Base-by-base conservation (phyloP, 768 basidiomycete species). In the Daedalea quercina region DNA sequence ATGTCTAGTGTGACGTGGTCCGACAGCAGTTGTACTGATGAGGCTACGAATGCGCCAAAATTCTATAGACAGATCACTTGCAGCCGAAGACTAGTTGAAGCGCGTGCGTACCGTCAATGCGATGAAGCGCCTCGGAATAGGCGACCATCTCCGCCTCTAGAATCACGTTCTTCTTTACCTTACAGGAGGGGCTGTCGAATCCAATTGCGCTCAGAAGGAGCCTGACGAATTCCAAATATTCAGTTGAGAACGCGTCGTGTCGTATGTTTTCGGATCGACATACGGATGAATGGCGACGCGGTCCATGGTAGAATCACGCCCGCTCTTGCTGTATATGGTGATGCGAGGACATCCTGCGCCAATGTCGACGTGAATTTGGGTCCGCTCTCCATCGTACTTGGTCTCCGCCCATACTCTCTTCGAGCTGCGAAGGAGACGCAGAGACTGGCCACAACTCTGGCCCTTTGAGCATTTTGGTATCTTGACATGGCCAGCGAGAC, bases 361-460 rank as follows among this genome's bases (percentile, higher is more conserved):
- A 1, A 84, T 63, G 61, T 84, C 74, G 22, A 93, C 78, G 62
- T 97, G 94, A 24, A 94, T 91, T 60, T 97, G 94, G 51, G 92
- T 85, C n/a, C 94, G 78, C 67, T 95, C 93, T 9, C 94, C 94
- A 53, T 95, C 94, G 65, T 94, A 94, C 67, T 97, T 97, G 0
- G 84, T 93, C 69, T 97, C 94, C 1, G 86, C 89, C 81, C 87
- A 94, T 9, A 93, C 73, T 24, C 64, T 67, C 11, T 74, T 70
- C 0, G 74, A 68, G 34, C 64, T 31, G 20, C 52, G 34, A 53
- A 87, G 70, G 50, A 71, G 65, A 41, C 70, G 54, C 44, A 89
- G 66, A 17, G 81, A 84, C 47, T 87, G 76, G 11, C 69, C 57
- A 42, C 82, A 79, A 3, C 80, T 73, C 47, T 77, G 74, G 2